Evolutionary conservation across 306 rosid species (phyloP).

Genomic region (Quercus dentata): DNA sequence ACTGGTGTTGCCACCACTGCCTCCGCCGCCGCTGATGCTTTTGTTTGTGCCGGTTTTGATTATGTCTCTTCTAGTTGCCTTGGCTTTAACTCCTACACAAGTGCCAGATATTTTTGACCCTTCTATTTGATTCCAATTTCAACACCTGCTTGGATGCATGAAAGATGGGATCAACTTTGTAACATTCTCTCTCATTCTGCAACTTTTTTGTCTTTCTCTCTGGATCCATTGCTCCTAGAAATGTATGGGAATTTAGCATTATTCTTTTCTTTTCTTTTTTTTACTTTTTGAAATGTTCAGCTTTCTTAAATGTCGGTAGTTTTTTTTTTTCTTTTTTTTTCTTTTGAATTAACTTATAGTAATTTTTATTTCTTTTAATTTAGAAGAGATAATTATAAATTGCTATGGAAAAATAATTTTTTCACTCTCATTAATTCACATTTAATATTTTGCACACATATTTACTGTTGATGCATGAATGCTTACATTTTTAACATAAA

Average conservation of each 20-base stretch:
- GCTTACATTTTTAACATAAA: no score
- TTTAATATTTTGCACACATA: no score
- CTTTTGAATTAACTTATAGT: background rate
- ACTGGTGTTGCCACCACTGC: conserved; percentile 36
- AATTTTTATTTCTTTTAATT: background rate
- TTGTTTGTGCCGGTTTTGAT: conserved; percentile 32
- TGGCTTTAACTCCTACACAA: conserved; percentile 20
- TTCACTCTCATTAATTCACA: no score
- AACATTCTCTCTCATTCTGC: background rate
- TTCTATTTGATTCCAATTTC: background rate
- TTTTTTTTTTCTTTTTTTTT: background rate
- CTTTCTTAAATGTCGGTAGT: background rate
- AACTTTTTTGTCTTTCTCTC: background rate
- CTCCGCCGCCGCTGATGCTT: conserved; percentile 37
- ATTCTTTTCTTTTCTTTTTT: background rate
- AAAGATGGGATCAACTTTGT: background rate
- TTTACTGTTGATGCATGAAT: no score
- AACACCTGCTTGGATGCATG: background rate
- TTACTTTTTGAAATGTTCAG: background rate
- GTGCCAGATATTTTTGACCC: conserved; percentile 6
- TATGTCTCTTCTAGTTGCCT: conserved; percentile 21
- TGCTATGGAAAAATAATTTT: background rate
- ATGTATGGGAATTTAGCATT: background rate
- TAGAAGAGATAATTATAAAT: background rate
- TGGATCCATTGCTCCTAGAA: background rate